phyloP scores from a whole-genome alignment of 2,329 filamentous ascomycete species.

The Aspergillus felis region DNA sequence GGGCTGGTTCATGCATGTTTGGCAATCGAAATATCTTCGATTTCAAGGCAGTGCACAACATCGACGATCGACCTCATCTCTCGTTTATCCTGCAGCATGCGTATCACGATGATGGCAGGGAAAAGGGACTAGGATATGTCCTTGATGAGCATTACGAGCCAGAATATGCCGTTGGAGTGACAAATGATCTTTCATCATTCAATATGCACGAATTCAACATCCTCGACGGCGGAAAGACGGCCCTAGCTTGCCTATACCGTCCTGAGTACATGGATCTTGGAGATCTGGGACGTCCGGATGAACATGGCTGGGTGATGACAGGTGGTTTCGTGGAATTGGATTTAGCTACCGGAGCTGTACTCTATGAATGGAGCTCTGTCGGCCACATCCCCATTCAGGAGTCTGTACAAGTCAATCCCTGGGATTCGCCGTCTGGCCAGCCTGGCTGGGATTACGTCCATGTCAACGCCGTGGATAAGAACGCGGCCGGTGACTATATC shows the following conservation, averaged over 20 bases:
- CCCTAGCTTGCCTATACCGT: slow-evolving; percentile 27
- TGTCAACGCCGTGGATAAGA: slow-evolving; percentile 41
- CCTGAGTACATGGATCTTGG: slow-evolving; percentile 20
- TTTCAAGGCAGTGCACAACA: slow-evolving; percentile 43
- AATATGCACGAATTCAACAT: slow-evolving; percentile 44
- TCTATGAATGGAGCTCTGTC: slow-evolving; percentile 35
- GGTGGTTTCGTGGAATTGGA: slow-evolving; percentile 39
- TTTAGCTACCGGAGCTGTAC: slow-evolving; percentile 29
- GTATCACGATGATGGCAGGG: slow-evolving; percentile 30
- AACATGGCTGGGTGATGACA: slow-evolving; percentile 28
- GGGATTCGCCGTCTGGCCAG: slow-evolving; percentile 5
- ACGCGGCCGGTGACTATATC: slow-evolving; percentile 37
- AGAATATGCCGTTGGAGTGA: slow-evolving; percentile 36
- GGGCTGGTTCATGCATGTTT: slow-evolving; percentile 45
- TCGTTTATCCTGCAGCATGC: slow-evolving; percentile 43
- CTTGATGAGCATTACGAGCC: slow-evolving; percentile 46
- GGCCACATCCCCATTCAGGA: slow-evolving; percentile 31
- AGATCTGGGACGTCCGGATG: slow-evolving; percentile 29
- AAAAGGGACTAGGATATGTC: slow-evolving; percentile 47
- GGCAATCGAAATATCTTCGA: slow-evolving; percentile 48
- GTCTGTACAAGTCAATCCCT: slow-evolving; percentile 23
- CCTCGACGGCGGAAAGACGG: slow-evolving; percentile 32
- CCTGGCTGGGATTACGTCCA: slow-evolving; percentile 37
- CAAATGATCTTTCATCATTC: slow-evolving; percentile 26
- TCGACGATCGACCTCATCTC: slow-evolving; percentile 43